Conservation (phyloP, 257 asterid species). For the Handroanthus guayacan region DNA sequence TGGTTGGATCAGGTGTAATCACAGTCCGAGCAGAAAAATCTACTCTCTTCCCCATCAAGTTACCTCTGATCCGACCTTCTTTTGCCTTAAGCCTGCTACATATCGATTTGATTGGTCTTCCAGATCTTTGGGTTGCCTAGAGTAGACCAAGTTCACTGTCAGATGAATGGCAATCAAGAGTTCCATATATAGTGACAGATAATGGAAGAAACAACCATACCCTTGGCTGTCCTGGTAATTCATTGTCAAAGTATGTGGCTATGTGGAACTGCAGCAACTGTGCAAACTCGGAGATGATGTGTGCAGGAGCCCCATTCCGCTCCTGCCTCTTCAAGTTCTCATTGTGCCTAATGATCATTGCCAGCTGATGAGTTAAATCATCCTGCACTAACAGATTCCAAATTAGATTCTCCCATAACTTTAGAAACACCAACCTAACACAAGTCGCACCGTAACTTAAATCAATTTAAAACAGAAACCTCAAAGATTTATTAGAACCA, state of each 20-base stretch:
- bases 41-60: conserved; percentile 98
- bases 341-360: conserved; percentile 95
- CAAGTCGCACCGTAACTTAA: conserved; percentile 15
- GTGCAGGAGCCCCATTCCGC: conserved; percentile 98
- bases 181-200: not conserved
- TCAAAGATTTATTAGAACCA: conserved; percentile 30
- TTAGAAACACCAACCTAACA: not conserved
- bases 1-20: conserved; percentile 98
- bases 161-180: conserved; percentile 30
- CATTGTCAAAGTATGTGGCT: conserved; percentile 99
- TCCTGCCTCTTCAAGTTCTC: conserved; percentile 97
- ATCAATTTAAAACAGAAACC: conserved; percentile 22
- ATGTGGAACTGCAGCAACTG: conserved; percentile 96
- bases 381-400: conserved; percentile 65
- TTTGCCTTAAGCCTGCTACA: conserved; percentile 97
- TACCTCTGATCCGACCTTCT: conserved; percentile 98
- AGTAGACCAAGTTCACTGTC: conserved; percentile 29
- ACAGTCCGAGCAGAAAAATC: conserved; percentile 99
- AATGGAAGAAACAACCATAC: conserved; percentile 49
- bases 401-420: conserved; percentile 36
- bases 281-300: conserved; percentile 96
- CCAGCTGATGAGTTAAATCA: conserved; percentile 98
- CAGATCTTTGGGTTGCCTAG: conserved; percentile 99
- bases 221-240: conserved; percentile 98
- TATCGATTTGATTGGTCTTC: conserved; percentile 96